Percentiles rank a stretch among this genome's conserved stretches.
These are phyloP conservation scores for Dioscorea alata DNA, from an alignment of 106 monocot species.

Conservation along the genomic window DNA sequence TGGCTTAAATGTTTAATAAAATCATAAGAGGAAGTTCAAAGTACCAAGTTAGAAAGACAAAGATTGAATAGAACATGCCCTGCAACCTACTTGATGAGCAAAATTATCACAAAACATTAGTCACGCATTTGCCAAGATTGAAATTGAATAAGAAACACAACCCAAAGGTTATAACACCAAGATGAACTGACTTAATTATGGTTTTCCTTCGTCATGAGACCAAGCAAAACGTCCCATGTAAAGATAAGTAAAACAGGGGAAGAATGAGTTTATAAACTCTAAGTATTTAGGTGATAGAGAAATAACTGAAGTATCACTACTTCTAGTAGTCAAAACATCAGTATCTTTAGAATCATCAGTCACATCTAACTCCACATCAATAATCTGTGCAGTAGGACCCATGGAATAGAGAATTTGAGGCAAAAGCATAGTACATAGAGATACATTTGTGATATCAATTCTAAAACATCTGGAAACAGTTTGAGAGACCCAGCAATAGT, in stretches of 20 bases:
- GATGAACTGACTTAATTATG: slow-evolving; percentile 45
- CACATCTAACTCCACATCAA: slow-evolving; percentile 77
- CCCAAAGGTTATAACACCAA: background rate
- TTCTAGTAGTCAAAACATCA: slow-evolving; percentile 27
- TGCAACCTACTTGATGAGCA: slow-evolving; percentile 37
- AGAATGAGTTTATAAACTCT: slow-evolving; percentile 52
- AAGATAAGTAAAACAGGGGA: slow-evolving; percentile 45
- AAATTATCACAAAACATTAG: background rate
- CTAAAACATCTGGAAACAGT: slow-evolving; percentile 29
- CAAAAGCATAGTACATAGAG: slow-evolving; percentile 13
- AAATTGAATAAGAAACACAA: background rate
- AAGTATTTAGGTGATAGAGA: slow-evolving; percentile 30
- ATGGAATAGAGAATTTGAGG: slow-evolving; percentile 17
- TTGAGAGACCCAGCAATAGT: slow-evolving; percentile 47
- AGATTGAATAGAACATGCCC: slow-evolving; percentile 34
- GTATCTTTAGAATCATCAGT: slow-evolving; percentile 43
- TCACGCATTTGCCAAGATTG: background rate
- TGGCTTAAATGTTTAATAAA: no score
- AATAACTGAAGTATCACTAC: slow-evolving; percentile 16
- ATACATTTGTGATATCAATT: slow-evolving; percentile 6
- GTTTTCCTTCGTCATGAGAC: slow-evolving; percentile 35
- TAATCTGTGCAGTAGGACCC: slow-evolving; percentile 17
- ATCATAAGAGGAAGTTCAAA: background rate
- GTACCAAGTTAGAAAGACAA: slow-evolving; percentile 60
- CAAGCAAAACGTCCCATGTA: slow-evolving; percentile 62